A percentile compares a stretch with the other conserved stretches of the same genome.
Conservation (phyloP, 83 land plant genomes). For the Thuja plicata region DNA sequence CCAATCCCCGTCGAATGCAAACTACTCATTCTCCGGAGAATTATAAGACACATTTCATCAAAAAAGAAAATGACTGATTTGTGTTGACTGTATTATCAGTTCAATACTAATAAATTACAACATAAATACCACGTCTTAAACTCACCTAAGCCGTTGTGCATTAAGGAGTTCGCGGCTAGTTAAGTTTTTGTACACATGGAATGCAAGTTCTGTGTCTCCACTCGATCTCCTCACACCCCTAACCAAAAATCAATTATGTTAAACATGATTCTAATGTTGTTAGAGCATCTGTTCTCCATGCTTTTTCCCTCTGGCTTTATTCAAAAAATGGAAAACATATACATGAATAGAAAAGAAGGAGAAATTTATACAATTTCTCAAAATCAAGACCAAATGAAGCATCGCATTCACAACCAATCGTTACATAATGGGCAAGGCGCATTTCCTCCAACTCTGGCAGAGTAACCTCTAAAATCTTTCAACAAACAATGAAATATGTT, state of each 20-base stretch:
- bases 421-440: slow-evolving; percentile 87
- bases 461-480: slow-evolving; percentile 77
- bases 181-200: slow-evolving; percentile 53
- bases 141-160: slow-evolving; percentile 72
- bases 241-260: neutral
- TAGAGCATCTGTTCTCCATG: neutral
- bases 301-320: neutral
- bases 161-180: slow-evolving; percentile 57
- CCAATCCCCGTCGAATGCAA: neutral
- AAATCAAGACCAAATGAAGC: slow-evolving; percentile 62
- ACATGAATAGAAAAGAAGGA: neutral
- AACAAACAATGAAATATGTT: neutral
- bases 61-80: neutral
- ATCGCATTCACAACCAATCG: slow-evolving; percentile 77
- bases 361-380: slow-evolving; percentile 49
- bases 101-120: neutral
- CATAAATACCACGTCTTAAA: neutral
- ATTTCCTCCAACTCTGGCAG: slow-evolving; percentile 90
- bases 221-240: slow-evolving; percentile 48
- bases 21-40: no score
- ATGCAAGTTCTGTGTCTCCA: slow-evolving; percentile 68
- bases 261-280: neutral
- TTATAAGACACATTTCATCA: neutral
- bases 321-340: neutral
- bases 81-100: neutral